Base-by-base conservation (phyloP, 2,329 filamentous ascomycete genomes). In the Coniella lustricola region DNA sequence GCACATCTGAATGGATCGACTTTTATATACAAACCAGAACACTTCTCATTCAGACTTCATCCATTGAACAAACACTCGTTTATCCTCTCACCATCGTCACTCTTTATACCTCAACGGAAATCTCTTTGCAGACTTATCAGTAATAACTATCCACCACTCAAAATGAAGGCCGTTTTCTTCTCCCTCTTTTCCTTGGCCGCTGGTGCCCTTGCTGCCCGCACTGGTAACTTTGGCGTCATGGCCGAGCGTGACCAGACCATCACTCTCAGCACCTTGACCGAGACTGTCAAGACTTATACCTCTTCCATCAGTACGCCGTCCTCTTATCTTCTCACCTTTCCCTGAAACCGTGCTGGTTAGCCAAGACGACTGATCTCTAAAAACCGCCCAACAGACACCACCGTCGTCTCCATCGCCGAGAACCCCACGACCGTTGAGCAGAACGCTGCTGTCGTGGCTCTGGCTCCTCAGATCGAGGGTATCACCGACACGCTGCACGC, bases 131-230 rank as follows among this genome's bases (percentile, higher is more conserved):
- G 3, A 42, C 12, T 12, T 3, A 13, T n/a, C 18, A 22, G 17
- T 31, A 13, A 21, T 13, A 18, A 33, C 17, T 14, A 14, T 31
- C 33, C 36, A 34, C 47, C 25, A 29, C 17, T 48, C 53, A 59
- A 54, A 56, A 59, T 59, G 57, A 57, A 59, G 56, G 48, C 56
- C 46, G 34, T 46, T 41, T 56, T 59, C 49, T 45, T 58, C 46
- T 34, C 55, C 49, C 52, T 59, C 49, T 44, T 55, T 49, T 35
- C 55, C 37, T 49, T 59, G 32, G 57, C 55, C 54, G 52, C 49
- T 44, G 53, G 56, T 35, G 56, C 51, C 48, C 40, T 58, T 16
- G 56, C 56, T 25, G 49, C 50, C n/a, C 55, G 52, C 48, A 25
- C 56, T 40, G 46, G 25, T 18, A 54, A 53, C 46, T 17, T 59